These are phyloP conservation scores for Candida parachauliodes DNA, from an alignment of 805 yeast species.

Conservation along the genomic window DNA sequence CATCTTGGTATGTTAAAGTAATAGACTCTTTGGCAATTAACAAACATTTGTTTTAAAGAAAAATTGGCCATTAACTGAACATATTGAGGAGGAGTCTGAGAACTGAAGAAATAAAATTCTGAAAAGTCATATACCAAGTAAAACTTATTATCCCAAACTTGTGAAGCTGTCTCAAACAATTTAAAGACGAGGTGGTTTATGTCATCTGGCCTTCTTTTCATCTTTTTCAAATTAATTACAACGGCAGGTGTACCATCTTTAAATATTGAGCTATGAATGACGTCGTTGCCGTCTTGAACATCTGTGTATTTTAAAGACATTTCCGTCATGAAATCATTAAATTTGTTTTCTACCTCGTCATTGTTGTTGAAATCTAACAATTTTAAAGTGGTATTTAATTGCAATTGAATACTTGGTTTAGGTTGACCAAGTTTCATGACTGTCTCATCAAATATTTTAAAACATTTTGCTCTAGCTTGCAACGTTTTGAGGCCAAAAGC, in stretches of 20 bases:
- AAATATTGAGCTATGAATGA: conserved; percentile 62
- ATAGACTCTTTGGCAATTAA: conserved; percentile 52
- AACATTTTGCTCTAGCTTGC: conserved; percentile 20
- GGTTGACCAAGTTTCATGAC: conserved; percentile 59
- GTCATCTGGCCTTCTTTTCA: conserved; percentile 33
- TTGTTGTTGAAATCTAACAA: conserved; percentile 36
- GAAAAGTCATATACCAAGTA: conserved; percentile 69
- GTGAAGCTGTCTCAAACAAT: conserved; percentile 60
- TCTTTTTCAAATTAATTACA: conserved; percentile 43
- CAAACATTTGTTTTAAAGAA: conserved; percentile 49
- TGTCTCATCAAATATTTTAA: conserved; percentile 44
- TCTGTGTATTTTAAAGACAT: conserved; percentile 54
- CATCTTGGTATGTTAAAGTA: conserved; percentile 46
- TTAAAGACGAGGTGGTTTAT: conserved; percentile 54
- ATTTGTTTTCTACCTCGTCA: conserved; percentile 38
- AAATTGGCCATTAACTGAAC: conserved; percentile 36
- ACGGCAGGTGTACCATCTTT: conserved; percentile 72
- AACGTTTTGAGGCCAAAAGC: conserved; percentile 13
- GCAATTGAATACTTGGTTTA: conserved; percentile 44
- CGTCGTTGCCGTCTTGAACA: conserved; percentile 29
- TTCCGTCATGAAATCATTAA: conserved; percentile 72
- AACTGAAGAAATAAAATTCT: conserved; percentile 37
- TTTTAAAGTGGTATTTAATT: conserved; percentile 51
- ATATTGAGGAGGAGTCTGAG: conserved; percentile 22
- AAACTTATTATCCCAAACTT: conserved; percentile 68